These are phyloP conservation scores for Akanthomyces lecanii DNA, from an alignment of 2,329 filamentous ascomycete genomes.

Conservation along the genomic window DNA sequence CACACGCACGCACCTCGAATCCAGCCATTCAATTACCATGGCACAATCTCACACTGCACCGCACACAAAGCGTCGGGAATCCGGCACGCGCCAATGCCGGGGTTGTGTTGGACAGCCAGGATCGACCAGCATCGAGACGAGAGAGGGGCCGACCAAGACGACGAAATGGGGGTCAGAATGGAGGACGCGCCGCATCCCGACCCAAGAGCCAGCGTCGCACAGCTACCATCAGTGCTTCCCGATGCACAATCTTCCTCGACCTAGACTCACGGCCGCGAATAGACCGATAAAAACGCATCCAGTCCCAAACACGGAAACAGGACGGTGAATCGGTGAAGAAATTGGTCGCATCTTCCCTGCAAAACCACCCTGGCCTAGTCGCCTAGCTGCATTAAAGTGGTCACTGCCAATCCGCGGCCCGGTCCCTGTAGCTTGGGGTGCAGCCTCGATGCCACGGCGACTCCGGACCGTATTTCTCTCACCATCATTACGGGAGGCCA, in stretches of 20 bases:
- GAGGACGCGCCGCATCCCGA: background rate
- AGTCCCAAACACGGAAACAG: background rate
- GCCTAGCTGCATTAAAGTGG: background rate
- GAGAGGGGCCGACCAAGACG: background rate
- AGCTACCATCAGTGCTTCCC: background rate
- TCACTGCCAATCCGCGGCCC: constrained; percentile 7
- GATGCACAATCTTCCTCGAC: background rate
- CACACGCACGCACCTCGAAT: background rate
- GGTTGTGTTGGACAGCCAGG: constrained; percentile 5
- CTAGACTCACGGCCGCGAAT: background rate
- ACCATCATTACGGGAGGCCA: background rate
- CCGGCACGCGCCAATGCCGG: constrained; percentile 2
- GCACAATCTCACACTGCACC: background rate
- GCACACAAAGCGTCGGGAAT: background rate
- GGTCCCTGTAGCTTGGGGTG: constrained; percentile 5
- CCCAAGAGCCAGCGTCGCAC: background rate
- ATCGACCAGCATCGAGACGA: background rate
- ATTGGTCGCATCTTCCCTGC: background rate
- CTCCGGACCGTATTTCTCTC: background rate
- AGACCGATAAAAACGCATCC: background rate
- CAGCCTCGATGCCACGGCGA: background rate
- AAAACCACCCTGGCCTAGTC: background rate
- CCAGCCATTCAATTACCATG: background rate
- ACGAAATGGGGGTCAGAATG: background rate
- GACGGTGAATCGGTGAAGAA: background rate